Evolutionary conservation across 805 yeast species (phyloP).

Genomic region (Teunomyces gatunensis): DNA sequence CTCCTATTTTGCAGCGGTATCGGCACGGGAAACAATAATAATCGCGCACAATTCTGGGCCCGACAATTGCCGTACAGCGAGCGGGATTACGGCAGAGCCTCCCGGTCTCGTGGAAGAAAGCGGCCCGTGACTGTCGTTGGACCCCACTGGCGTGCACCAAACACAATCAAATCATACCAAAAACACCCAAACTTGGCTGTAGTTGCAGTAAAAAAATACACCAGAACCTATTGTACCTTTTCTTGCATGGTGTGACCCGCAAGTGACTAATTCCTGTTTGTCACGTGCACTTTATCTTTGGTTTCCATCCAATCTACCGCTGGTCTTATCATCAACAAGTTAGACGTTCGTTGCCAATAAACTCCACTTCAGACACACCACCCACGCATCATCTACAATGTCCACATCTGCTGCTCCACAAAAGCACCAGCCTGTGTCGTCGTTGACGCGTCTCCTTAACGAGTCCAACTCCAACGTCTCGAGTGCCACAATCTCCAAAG

Average conservation of each 20-base stretch:
- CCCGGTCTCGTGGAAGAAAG: too few relatives aligned
- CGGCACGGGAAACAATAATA: neutral
- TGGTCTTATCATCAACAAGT: neutral
- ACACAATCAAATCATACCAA: too few relatives aligned
- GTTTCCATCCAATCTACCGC: neutral
- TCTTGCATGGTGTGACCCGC: too few relatives aligned
- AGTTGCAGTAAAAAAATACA: too few relatives aligned
- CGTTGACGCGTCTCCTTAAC: conserved; percentile 37
- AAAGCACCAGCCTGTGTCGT: conserved; percentile 25
- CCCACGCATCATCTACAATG: neutral
- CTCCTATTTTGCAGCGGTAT: neutral
- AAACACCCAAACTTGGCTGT: too few relatives aligned
- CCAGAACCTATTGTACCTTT: too few relatives aligned
- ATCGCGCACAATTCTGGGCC: neutral
- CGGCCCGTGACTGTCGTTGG: too few relatives aligned
- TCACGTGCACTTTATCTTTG: neutral
- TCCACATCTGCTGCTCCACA: neutral
- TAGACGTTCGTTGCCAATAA: neutral
- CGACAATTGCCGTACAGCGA: neutral
- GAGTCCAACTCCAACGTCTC: conserved; percentile 15
- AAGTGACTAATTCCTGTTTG: neutral
- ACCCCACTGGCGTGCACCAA: too few relatives aligned
- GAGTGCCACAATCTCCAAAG: conserved; percentile 2
- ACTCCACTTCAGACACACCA: too few relatives aligned
- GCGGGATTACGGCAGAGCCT: neutral